Evolutionary conservation across 176 grass and related monocot species (phyloP).

Genomic region (Raddia distichophylla): DNA sequence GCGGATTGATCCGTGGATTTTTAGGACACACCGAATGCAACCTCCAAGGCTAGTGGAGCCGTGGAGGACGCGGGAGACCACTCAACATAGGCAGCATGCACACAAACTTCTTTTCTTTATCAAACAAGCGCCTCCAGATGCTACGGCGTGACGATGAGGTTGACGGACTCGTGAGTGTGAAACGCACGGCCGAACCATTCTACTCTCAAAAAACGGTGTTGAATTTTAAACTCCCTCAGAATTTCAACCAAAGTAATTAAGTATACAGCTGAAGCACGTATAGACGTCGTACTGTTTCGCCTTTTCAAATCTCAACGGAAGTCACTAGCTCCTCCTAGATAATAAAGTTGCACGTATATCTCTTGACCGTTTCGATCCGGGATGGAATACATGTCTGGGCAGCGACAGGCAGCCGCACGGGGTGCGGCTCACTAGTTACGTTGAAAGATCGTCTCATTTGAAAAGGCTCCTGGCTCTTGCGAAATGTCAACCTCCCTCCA

Average conservation of each 20-base stretch:
- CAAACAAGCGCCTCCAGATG: no score
- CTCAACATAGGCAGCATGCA: neutral
- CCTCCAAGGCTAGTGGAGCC: neutral
- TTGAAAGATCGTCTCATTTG: neutral
- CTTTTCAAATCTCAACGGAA: neutral
- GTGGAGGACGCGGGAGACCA: neutral
- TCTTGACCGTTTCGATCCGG: neutral
- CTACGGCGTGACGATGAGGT: no score
- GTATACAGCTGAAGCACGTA: no score
- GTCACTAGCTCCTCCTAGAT: neutral
- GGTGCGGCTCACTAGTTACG: neutral
- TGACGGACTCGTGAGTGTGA: no score
- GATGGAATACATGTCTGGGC: neutral
- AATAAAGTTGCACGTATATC: neutral
- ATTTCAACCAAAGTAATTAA: no score
- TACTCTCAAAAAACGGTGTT: no score
- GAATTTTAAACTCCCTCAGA: no score
- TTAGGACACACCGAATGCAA: neutral
- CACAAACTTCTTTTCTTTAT: no score
- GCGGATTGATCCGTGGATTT: neutral
- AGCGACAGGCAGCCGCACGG: neutral
- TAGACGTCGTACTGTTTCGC: no score
- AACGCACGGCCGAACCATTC: no score
- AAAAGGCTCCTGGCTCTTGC: neutral
- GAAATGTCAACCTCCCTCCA: neutral